These are phyloP conservation scores for Plasmopara viticola DNA, from an alignment of 352 stramenopile genomes.

Conservation along the genomic window DNA sequence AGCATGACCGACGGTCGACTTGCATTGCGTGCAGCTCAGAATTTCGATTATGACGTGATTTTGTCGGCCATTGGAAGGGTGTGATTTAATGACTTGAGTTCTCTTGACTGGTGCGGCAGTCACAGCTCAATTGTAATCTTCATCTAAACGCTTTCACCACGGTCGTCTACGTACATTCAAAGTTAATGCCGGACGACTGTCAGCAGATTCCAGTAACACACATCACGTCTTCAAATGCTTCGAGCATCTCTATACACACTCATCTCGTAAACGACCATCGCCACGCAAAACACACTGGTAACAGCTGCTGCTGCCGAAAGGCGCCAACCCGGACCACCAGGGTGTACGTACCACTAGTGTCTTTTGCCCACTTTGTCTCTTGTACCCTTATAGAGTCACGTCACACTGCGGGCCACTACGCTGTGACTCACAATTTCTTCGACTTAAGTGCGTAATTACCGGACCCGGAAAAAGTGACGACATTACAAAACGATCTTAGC, in stretches of 20 bases:
- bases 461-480: slow-evolving; percentile 79
- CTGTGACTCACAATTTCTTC: slow-evolving; percentile 89
- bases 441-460: slow-evolving; percentile 90
- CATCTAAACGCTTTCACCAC: slow-evolving; percentile 23
- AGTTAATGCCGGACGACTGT: slow-evolving; percentile 63
- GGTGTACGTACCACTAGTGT: slow-evolving; percentile 46
- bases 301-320: slow-evolving; percentile 87
- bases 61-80: slow-evolving; percentile 59
- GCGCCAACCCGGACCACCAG: slow-evolving; percentile 88
- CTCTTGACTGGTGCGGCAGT: slow-evolving; percentile 64
- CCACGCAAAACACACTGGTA: slow-evolving; percentile 85
- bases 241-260: slow-evolving; percentile 49
- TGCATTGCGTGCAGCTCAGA: slow-evolving; percentile 42
- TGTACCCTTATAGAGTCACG: slow-evolving; percentile 41
- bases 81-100: slow-evolving; percentile 67
- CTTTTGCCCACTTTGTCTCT: background rate
- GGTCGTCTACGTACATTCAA: slow-evolving; percentile 67
- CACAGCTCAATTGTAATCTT: slow-evolving; percentile 48
- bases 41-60: slow-evolving; percentile 63
- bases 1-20: slow-evolving; percentile 49
- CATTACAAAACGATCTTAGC: slow-evolving; percentile 78
- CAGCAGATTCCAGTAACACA: slow-evolving; percentile 73
- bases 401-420: slow-evolving; percentile 91
- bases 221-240: slow-evolving; percentile 70
- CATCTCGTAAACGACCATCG: slow-evolving; percentile 11